Evolutionary conservation across 1,284 basidiomycete species (phyloP), one percentile per base, ranked within the genome.

Genomic region (Lentinula novae-zelandiae): DNA sequence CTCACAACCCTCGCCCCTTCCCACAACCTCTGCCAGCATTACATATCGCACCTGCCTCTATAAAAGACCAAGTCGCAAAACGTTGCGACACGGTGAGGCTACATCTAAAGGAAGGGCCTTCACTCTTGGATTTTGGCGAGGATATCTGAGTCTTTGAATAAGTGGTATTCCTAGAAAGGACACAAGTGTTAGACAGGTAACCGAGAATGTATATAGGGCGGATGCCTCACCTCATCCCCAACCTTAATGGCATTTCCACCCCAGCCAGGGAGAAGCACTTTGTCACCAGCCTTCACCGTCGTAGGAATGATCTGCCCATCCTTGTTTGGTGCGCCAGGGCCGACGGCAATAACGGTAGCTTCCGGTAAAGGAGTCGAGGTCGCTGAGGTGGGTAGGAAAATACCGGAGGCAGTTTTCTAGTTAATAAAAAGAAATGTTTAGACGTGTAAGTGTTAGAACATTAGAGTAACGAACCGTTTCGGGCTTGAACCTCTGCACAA

Each of bases 71-170:
- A 15, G 49, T 22, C 40, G 15, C 6, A 42, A 42, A 42, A n/a
- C 17, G n/a, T 22, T 22, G 4, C 17, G 44, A 7, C 17, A 46
- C n/a, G 44, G 9, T 8, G 9, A 20, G 9, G 9, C 20, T 9
- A 46, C 3, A 17, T 17, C 15, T 2, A 44, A 22, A 36, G 36
- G 33, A 17, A 52, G 31, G 15, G n/a, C 31, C 7, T 60, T 78
- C 85, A 98, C 82, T 98, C 96, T 76, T 89, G 85, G 73, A 98
- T 95, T 82, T 97, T 98, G 67, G 96, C 96, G 59, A 98, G 85
- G 74, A 98, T 98, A 72, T 98, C 96, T 40, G 87, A 79, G 78
- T 98, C 96, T 76, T 91, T 93, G 87, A 97, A 98, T 63, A 98
- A 79, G 78, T 86, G 91, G 80, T 92, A 99, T 75, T 98, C 96